These are phyloP conservation scores for Phytophthora idaei DNA, from an alignment of 352 stramenopile species.

Conservation along the genomic window DNA sequence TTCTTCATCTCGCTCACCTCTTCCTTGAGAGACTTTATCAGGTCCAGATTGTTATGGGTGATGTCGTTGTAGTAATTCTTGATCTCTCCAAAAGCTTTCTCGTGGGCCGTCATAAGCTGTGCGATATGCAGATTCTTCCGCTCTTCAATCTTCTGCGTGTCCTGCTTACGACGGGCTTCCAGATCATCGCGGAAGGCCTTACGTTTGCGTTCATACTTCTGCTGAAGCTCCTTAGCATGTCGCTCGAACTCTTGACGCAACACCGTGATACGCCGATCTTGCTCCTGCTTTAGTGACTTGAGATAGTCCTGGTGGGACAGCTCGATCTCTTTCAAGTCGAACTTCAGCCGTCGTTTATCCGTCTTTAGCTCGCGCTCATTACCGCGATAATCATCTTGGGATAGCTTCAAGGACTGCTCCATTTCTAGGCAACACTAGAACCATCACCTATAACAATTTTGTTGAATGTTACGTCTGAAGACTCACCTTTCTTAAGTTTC, in stretches of 20 bases:
- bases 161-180: conserved; percentile 78
- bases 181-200: conserved; percentile 85
- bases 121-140: conserved; percentile 93
- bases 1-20: conserved; percentile 95
- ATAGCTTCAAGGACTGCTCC: conserved; percentile 90
- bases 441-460: neutral
- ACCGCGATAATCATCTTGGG: conserved; percentile 90
- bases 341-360: conserved; percentile 89
- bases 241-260: conserved; percentile 93
- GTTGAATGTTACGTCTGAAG: neutral
- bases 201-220: conserved; percentile 87
- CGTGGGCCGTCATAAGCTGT: conserved; percentile 91
- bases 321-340: conserved; percentile 93
- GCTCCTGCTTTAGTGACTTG: conserved; percentile 92
- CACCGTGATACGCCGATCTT: conserved; percentile 92
- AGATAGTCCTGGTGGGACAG: conserved; percentile 93
- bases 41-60: conserved; percentile 96
- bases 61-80: conserved; percentile 98
- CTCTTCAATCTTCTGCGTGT: conserved; percentile 92
- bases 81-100: conserved; percentile 95
- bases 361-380: conserved; percentile 89
- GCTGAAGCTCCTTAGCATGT: conserved; percentile 90
- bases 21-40: conserved; percentile 96
- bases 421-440: conserved; percentile 44
- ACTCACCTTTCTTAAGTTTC: conserved; percentile 81